Conservation (phyloP, 2,329 filamentous ascomycete genomes). For the Arthrobotrys musiformis region DNA sequence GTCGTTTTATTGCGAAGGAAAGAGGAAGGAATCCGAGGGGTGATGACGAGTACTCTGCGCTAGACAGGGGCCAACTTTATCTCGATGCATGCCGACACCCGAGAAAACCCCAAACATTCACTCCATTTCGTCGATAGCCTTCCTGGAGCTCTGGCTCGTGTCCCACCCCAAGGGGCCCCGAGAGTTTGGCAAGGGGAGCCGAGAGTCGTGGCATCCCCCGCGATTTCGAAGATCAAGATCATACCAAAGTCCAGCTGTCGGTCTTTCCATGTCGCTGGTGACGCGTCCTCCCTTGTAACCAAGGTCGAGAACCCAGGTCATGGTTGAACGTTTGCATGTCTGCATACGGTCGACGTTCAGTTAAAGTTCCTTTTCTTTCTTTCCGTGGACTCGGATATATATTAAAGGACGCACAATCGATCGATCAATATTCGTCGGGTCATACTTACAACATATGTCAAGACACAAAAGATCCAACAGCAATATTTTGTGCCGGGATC, state of each 20-base stretch:
- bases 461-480: too few species aligned
- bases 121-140: background rate
- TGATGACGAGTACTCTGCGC: conserved; percentile 52
- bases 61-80: conserved; percentile 28
- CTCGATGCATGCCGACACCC: conserved; percentile 30
- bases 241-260: background rate
- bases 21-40: conserved; percentile 20
- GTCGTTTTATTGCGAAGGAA: conserved; percentile 9
- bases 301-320: background rate
- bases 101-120: background rate
- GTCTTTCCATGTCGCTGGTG: conserved; percentile 1
- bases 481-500: too few species aligned
- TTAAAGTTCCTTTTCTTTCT: too few species aligned
- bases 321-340: background rate
- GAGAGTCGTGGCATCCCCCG: conserved; percentile 22
- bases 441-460: too few species aligned
- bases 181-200: conserved; percentile 18
- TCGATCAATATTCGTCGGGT: background rate
- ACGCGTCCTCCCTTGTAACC: background rate
- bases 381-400: too few species aligned
- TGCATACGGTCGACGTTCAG: background rate
- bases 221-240: background rate
- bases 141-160: conserved; percentile 2
- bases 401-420: too few species aligned
- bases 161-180: background rate